Evolutionary conservation across 495 filamentous ascomycete genomes (phyloP), one percentile per base, ranked within the genome.

Genomic region (Xylaria flabelliformis): DNA sequence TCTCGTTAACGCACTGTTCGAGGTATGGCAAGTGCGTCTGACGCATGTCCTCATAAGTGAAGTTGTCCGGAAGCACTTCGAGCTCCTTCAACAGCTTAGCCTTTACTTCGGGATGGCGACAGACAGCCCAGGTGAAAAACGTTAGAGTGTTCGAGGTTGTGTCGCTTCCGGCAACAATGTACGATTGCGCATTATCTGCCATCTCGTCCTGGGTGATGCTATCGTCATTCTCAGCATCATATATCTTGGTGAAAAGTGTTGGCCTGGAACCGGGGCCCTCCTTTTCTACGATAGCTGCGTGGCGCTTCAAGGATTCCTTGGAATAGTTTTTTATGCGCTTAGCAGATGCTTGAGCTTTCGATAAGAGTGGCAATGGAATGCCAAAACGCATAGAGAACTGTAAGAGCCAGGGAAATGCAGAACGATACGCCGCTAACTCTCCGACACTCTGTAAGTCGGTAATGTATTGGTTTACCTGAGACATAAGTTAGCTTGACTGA

Each of bases 1-100:
- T 79, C 77, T 92, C 90, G 32, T 85, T 81, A 72, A 89, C 85
- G n/a, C 85, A 80, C 21, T 81, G 81, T 67, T 86, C 84, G 19
- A 89, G 71, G 68, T 85, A 87, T 6, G 85, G 82, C 51, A 89
- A 71, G 44, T 48, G 44, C 17, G 15, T 15, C 2, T 74, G 65
- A 41, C 82, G 78, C 1, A 84, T 51, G 3, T 80, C 75, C 5
- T 76, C 55, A 55, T 86, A 75, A 21, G 46, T 78, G 68, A 84
- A 85, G 13, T 80, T 78, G 4, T 79, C 77, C 0, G 80, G 77
- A 1, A 88, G 64, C 1, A 39, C 58, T 3, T 70, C 62, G 8
- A 89, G 67, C 69, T 90, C 87, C 24, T 78, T 73, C 17, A 81
- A 77, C 0, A 89, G 76, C 39, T 75, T 74, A 10, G 75, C 73